phyloP scores from a whole-genome alignment of 352 stramenopile genomes.

The Globisporangium carolinianum region DNA sequence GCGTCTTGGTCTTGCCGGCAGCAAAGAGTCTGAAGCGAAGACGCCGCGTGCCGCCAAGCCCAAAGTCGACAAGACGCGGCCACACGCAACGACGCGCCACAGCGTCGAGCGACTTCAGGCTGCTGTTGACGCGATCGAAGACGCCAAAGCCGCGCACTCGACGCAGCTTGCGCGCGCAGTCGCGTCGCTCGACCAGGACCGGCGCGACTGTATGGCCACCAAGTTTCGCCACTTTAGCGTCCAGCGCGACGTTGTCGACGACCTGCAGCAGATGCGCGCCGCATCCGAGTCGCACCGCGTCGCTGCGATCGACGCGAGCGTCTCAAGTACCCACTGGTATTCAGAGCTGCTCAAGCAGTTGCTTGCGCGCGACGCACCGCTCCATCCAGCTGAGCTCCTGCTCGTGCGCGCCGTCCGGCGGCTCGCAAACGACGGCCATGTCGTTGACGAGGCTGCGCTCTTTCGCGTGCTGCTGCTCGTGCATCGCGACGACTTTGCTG shows the following conservation, averaged over 20 bases:
- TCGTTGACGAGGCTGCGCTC: conserved; percentile 32
- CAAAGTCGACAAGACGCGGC: neutral
- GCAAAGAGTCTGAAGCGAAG: neutral
- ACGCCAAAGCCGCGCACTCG: conserved; percentile 30
- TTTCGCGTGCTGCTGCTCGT: conserved; percentile 37
- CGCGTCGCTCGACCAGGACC: conserved; percentile 37
- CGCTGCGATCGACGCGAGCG: conserved; percentile 16
- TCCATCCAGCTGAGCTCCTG: conserved; percentile 48
- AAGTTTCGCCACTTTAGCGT: conserved; percentile 47
- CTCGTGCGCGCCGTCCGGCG: conserved; percentile 41
- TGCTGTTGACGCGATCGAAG: conserved; percentile 37
- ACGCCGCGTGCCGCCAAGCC: neutral
- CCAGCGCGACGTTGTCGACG: conserved; percentile 23
- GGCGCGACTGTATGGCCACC: conserved; percentile 36
- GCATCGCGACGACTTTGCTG: conserved; percentile 37
- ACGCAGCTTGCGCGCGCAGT: conserved; percentile 31
- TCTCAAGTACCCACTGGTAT: conserved; percentile 42
- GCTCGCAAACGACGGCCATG: conserved; percentile 33
- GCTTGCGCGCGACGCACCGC: conserved; percentile 25
- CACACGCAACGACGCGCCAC: conserved; percentile 18
- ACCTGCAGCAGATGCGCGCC: conserved; percentile 47
- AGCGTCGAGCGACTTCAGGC: conserved; percentile 52
- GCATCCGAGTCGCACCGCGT: conserved; percentile 34
- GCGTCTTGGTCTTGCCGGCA: neutral
- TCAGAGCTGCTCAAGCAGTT: conserved; percentile 40